Conservation (phyloP, 164 flowering plant genomes). For the Dillenia suffruticosa region DNA sequence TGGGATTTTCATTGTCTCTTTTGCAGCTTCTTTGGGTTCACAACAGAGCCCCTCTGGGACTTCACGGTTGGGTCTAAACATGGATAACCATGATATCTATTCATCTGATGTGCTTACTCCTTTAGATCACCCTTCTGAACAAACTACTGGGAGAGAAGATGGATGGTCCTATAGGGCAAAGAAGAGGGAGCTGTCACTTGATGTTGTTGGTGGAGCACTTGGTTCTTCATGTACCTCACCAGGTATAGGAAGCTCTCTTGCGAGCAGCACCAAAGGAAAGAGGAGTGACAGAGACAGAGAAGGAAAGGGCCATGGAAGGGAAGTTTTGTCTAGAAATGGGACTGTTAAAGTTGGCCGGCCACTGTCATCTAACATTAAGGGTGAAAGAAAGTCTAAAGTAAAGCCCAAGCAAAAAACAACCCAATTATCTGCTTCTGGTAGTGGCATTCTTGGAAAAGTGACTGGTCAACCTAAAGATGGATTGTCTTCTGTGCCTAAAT, state of each 20-base stretch:
- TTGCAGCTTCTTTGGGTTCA: slow-evolving; percentile 51
- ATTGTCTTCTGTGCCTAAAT: slow-evolving; percentile 31
- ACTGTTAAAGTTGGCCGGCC: slow-evolving; percentile 62
- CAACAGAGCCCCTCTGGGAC: slow-evolving; percentile 38
- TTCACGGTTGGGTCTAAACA: slow-evolving; percentile 30
- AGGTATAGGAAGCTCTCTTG: slow-evolving; percentile 48
- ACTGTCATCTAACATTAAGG: slow-evolving; percentile 49
- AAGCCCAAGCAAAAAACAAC: slow-evolving; percentile 81
- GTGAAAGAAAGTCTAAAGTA: slow-evolving; percentile 78
- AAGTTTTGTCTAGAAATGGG: slow-evolving; percentile 48
- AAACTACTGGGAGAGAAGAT: slow-evolving; percentile 41
- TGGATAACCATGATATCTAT: slow-evolving; percentile 33
- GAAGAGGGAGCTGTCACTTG: slow-evolving; percentile 73
- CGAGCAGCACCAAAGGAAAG: slow-evolving; percentile 83
- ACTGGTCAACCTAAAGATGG: slow-evolving; percentile 45
- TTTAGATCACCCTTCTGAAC: slow-evolving; percentile 34
- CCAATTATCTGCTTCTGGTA: slow-evolving; percentile 72
- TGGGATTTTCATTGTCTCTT: slow-evolving; percentile 7
- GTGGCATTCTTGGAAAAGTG: slow-evolving; percentile 56
- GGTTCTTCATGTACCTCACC: slow-evolving; percentile 33
- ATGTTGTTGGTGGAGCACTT: slow-evolving; percentile 59
- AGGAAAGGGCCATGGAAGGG: slow-evolving; percentile 65
- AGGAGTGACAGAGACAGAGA: slow-evolving; percentile 91
- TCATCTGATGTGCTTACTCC: slow-evolving; percentile 33
- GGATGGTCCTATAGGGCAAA: slow-evolving; percentile 55